Conservation (phyloP, 2,329 filamentous ascomycete species). For the Pseudogymnoascus sp. region DNA sequence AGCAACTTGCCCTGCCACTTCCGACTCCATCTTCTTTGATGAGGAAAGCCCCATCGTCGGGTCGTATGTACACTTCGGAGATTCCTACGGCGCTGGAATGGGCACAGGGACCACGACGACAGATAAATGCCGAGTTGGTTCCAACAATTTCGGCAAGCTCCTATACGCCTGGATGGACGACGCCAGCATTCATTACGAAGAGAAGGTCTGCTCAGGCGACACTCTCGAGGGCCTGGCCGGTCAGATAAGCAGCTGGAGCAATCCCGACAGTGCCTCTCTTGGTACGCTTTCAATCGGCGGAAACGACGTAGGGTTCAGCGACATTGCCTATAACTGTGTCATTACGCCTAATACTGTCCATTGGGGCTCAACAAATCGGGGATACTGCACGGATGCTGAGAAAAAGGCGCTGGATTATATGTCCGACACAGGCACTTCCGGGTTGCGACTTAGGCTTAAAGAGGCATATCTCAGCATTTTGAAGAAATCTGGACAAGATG, state of each 20-base stretch:
- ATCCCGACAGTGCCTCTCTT: not conserved
- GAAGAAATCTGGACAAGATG: not conserved
- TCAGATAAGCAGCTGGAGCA: not conserved
- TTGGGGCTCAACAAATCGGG: too few relatives aligned
- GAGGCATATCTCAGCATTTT: not conserved
- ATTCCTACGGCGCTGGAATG: not conserved
- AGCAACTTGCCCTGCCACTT: too few relatives aligned
- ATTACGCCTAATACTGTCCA: too few relatives aligned
- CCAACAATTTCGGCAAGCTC: not conserved
- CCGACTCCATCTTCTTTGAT: too few relatives aligned
- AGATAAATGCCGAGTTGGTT: not conserved
- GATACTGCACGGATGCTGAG: not conserved
- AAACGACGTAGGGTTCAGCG: not conserved
- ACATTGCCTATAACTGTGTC: not conserved
- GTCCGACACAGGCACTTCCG: not conserved
- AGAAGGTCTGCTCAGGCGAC: not conserved
- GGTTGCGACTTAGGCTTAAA: not conserved
- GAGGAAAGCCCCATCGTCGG: too few relatives aligned
- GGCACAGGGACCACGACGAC: not conserved
- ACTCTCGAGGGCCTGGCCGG: not conserved
- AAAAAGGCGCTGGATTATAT: not conserved
- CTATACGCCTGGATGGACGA: not conserved
- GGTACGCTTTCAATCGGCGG: not conserved
- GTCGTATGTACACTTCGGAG: not conserved
- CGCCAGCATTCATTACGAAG: not conserved